Evolutionary conservation across 768 basidiomycete genomes (phyloP), one percentile per base, ranked within the genome.

Genomic region (Phanerochaete sordida): DNA sequence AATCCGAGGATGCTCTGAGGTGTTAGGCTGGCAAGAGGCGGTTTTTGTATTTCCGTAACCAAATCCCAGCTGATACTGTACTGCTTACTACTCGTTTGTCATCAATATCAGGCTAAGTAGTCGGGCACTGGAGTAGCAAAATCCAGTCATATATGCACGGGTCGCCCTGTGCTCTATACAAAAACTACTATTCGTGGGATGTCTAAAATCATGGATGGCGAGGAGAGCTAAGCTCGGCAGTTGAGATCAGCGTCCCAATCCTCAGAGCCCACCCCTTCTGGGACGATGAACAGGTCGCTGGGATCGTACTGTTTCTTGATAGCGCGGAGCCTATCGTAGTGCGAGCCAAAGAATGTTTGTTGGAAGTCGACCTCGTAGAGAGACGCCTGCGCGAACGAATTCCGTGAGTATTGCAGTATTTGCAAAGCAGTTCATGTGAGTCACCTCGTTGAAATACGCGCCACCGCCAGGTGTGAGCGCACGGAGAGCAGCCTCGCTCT

Each of bases 301-400:
- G 81, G 77, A 65, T 85, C 83, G 54, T 81, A 79, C 60, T 67
- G 72, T 4, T 53, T 33, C 65, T 84, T 83, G 67, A 84, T 79
- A 0, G 57, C 62, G 62, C 73, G 74, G 30, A 82, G 65, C 26
- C 56, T 68, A 3, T 64, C n/a, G 49, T 81, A 80, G 61, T 83
- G 78, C 0, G 70, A 59, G 0, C 81, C 81, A 61, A 80, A 84
- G 68, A 81, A 83, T 0, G 76, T 70, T 19, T 72, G 62, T 63
- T 76, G 68, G 55, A 74, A 77, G 45, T 82, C 67, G 7, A 65
- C 55, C 61, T 81, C 79, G 49, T 77, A 76, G 35, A 75, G 60
- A 0, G 76, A 78, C 1, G 77, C 82, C 81, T 82, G 27, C 37
- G 30, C 9, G 47, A n/a, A 43, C n/a, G n/a, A 8, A 43, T 31